Evolutionary conservation across 352 stramenopile genomes (phyloP), one percentile per base, ranked within the genome.

Genomic region (Globisporangium nagaii): DNA sequence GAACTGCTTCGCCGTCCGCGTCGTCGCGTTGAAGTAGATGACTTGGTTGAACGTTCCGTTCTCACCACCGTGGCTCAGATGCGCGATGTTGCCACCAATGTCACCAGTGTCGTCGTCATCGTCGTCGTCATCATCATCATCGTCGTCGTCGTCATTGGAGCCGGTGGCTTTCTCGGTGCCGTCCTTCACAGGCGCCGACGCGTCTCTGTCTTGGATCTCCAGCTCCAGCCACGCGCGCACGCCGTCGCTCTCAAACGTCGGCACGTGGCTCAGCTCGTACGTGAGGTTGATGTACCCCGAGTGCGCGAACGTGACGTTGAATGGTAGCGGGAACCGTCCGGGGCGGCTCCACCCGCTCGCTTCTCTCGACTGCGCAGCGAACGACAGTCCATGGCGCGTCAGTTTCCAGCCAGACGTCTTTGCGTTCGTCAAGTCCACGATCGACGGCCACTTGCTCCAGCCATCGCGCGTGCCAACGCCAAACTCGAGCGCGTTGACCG

Each of bases 191-290:
- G 53, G 36, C 31, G 31, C 30, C 1, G 31, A 48, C 4, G 40
- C 59, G n/a, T 59, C 48, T 1, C 56, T 19, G 31, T 76, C 66
- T 17, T 65, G 58, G 8, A 85, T 62, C 57, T 90, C 75, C 13
- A 90, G 56, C 58, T 88, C 79, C 22, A 90, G 59, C 79, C 79
- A 90, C n/a, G 77, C 79, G 30, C 77, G 77, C 7, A 63, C 65
- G 2, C 73, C 75, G n/a, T 82, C 68, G 4, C 59, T 65, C 43
- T 65, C 78, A 52, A 88, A 88, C 1, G 80, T 88, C 1, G 80
- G 80, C 2, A 91, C 67, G 25, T 80, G 70, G 19, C 71, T 68
- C 12, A 91, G 56, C 30, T 71, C 52, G 48, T 91, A 91, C 30
- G 77, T 91, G 24, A 91, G 28, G 53, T 88, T 79, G 9, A 91